Conservation (phyloP, 768 basidiomycete species). For the Mycena rosella region DNA sequence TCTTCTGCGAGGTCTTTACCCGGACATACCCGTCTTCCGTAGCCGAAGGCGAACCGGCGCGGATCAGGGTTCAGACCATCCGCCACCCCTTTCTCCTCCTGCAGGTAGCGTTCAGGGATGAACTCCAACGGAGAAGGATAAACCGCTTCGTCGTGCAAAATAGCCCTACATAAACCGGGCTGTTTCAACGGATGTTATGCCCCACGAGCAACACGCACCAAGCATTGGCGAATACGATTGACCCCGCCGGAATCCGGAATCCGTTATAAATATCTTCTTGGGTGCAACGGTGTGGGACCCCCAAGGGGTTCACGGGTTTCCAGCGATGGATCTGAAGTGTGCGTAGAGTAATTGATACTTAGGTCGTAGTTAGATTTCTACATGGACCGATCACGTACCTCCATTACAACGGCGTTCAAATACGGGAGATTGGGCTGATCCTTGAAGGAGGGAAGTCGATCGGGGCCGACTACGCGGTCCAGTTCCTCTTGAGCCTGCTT, state of each 20-base stretch:
- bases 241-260: conserved; percentile 34
- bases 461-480: conserved; percentile 18
- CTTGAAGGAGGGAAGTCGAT: conserved; percentile 35
- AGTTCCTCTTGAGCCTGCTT: conserved; percentile 38
- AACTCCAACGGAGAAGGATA: conserved; percentile 35
- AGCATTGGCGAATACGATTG: conserved; percentile 26
- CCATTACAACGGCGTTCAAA: conserved; percentile 21
- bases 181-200: no score
- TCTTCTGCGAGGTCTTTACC: conserved; percentile 39
- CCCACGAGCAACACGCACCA: neutral
- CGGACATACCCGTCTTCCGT: conserved; percentile 49
- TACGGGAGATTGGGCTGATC: no score
- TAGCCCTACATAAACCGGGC: no score
- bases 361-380: no score
- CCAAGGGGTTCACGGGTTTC: conserved; percentile 29
- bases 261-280: conserved; percentile 34
- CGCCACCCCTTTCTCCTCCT: conserved; percentile 30
- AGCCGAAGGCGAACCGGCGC: conserved; percentile 54
- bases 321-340: conserved; percentile 33
- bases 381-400: no score
- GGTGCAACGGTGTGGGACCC: conserved; percentile 29
- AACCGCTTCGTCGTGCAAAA: conserved; percentile 33
- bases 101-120: conserved; percentile 50
- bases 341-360: no score
- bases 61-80: conserved; percentile 46